phyloP scores from a whole-genome alignment of 345 rosid genomes.

The Eucalyptus rudis region DNA sequence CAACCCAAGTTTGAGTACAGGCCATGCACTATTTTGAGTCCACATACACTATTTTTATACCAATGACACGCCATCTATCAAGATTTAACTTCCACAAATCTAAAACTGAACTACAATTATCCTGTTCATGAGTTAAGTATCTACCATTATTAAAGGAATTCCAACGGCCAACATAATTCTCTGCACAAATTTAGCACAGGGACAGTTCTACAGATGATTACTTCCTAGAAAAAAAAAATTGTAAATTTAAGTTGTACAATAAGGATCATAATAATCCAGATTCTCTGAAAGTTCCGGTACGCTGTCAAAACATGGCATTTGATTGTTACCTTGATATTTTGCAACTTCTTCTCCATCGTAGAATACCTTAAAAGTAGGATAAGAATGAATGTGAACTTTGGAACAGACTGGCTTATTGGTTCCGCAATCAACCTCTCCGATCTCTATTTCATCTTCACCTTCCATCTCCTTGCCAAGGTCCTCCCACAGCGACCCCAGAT shows the following conservation, averaged over 20 bases:
- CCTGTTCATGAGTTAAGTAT: not conserved
- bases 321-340: constrained; percentile 65
- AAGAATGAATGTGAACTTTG: constrained; percentile 82
- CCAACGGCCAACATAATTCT: not conserved
- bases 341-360: constrained; percentile 87
- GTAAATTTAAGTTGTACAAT: not conserved
- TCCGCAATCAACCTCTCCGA: constrained; percentile 91
- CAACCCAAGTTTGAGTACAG: not conserved
- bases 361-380: constrained; percentile 89
- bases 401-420: constrained; percentile 65
- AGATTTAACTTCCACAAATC: not conserved
- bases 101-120: not conserved
- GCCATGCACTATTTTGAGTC: not conserved
- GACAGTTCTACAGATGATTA: not conserved
- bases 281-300: not conserved
- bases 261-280: not conserved
- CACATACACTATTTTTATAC: not conserved
- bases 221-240: not conserved
- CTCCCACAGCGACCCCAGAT: constrained; percentile 87
- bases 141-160: not conserved
- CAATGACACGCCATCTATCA: not conserved
- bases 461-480: constrained; percentile 84
- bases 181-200: not conserved
- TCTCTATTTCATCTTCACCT: constrained; percentile 88
- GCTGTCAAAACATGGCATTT: not conserved